Conservation (phyloP, 73 alveolate genomes). For the Diophrys appendiculata region DNA sequence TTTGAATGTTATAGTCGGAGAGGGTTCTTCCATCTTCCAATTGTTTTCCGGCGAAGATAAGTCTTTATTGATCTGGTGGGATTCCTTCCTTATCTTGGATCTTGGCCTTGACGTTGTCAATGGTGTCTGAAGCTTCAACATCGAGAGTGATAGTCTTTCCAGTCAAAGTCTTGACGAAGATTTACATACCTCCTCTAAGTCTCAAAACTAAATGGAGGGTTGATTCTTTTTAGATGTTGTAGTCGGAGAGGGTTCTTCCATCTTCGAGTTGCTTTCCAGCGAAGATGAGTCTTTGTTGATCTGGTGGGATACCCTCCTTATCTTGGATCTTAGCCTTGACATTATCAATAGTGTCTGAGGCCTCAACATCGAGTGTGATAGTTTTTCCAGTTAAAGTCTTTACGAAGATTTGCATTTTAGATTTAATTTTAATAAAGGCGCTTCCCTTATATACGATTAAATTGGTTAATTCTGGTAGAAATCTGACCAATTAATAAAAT, state of each 20-base stretch:
- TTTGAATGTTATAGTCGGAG: slow-evolving; percentile 77
- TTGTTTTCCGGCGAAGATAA: slow-evolving; percentile 84
- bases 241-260: slow-evolving; percentile 78
- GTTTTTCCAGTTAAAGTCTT: slow-evolving; percentile 75
- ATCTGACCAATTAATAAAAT: too few species aligned
- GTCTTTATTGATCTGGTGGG: slow-evolving; percentile 85
- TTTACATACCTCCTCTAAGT: slow-evolving; percentile 73
- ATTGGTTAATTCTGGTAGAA: too few species aligned
- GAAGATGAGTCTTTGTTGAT: slow-evolving; percentile 84
- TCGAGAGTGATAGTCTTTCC: slow-evolving; percentile 75
- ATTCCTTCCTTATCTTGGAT: slow-evolving; percentile 81
- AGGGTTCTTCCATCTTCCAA: slow-evolving; percentile 76
- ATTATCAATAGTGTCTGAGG: slow-evolving; percentile 62
- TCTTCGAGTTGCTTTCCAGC: slow-evolving; percentile 82
- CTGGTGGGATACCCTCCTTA: slow-evolving; percentile 86
- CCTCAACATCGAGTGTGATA: slow-evolving; percentile 61
- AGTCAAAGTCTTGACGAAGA: slow-evolving; percentile 63
- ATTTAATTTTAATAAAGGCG: not conserved
- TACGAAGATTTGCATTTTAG: slow-evolving; percentile 10
- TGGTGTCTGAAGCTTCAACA: slow-evolving; percentile 64
- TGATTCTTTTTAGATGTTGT: slow-evolving; percentile 78
- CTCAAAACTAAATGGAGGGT: slow-evolving; percentile 79
- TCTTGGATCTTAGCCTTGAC: slow-evolving; percentile 69
- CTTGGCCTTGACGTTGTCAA: slow-evolving; percentile 62
- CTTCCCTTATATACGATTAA: too few species aligned